Conservation (phyloP, 2,329 filamentous ascomycete species). For the Helicocarpus griseus region DNA sequence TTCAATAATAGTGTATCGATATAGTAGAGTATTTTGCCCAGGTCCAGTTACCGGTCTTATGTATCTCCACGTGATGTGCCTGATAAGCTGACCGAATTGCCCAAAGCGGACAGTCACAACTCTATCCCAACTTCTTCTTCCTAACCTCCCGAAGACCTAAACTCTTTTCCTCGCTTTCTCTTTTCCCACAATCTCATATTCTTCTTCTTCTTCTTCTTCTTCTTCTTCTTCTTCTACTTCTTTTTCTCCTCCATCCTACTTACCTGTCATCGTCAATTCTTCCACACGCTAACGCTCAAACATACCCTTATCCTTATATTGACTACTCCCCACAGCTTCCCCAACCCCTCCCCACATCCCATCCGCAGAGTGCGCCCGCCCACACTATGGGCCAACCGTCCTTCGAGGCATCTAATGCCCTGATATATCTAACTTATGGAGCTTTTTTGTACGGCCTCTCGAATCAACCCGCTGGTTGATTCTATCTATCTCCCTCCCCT, state of each 20-base stretch:
- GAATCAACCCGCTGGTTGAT: too few species aligned
- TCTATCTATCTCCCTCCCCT: neutral
- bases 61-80: too few species aligned
- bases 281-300: neutral
- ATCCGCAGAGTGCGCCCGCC: neutral
- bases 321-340: neutral
- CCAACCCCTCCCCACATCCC: neutral
- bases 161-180: too few species aligned
- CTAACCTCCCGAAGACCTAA: too few species aligned
- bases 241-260: too few species aligned
- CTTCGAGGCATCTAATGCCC: constrained; percentile 66
- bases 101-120: too few species aligned
- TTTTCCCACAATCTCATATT: neutral
- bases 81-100: too few species aligned
- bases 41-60: too few species aligned
- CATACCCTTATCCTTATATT: neutral
- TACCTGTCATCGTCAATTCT: neutral
- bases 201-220: constrained; percentile 1
- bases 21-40: too few species aligned
- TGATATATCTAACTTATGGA: constrained; percentile 72
- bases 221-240: constrained; percentile 4
- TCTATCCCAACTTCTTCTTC: too few species aligned
- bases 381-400: constrained; percentile 63
- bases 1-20: too few species aligned
- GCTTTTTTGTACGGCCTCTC: constrained; percentile 57